Evolutionary conservation across 495 filamentous ascomycete species (phyloP), one percentile per base, ranked within the genome.

Genomic region (Neurospora pannonica): DNA sequence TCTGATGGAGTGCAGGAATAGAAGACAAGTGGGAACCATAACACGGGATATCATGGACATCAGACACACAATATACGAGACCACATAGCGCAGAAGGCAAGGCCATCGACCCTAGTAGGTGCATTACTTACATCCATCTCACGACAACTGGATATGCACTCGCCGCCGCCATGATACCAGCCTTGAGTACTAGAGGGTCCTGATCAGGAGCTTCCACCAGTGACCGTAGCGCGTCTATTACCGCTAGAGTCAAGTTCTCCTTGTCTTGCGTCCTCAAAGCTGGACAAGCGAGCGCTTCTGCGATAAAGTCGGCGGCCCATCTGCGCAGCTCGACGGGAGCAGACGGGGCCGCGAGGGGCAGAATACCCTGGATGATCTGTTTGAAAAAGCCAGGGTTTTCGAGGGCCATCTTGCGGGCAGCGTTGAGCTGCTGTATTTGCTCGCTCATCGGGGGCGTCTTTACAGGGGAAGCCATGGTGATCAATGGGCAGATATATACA

Each of bases 271-370:
- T 83, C 72, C 88, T 81, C 76, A 98, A 85, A 40, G 90, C 88
- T 17, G 96, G 96, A 62, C 92, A 94, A 24, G 97, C 90, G 83
- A 99, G 97, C 5, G 94, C 93, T 85, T 99, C 96, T 46, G 97
- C 95, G 43, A 99, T 86, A 81, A 99, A 99, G 36, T 98, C 94
- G 31, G 94, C 90, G 31, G 94, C 97, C 97, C 97, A 99, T 91
- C 95, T 87, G 82, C 93, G 91, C 77, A 98, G 83, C 82, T 97
- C 93, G 24, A 97, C 81, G 48, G 86, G 86, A 62, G 92, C 85
- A 71, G 87, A 85, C n/a, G 92, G 88, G 38, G 91, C 92, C 78
- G 98, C 91, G 79, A 98, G 94, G 31, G 94, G 94, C 5, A 98
- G 87, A 73, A 97, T 93, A 36, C 92, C 93, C 81, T 92, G 92